These are phyloP conservation scores for Microcera coccophila DNA, from an alignment of 2,329 filamentous ascomycete genomes.

Conservation along the genomic window DNA sequence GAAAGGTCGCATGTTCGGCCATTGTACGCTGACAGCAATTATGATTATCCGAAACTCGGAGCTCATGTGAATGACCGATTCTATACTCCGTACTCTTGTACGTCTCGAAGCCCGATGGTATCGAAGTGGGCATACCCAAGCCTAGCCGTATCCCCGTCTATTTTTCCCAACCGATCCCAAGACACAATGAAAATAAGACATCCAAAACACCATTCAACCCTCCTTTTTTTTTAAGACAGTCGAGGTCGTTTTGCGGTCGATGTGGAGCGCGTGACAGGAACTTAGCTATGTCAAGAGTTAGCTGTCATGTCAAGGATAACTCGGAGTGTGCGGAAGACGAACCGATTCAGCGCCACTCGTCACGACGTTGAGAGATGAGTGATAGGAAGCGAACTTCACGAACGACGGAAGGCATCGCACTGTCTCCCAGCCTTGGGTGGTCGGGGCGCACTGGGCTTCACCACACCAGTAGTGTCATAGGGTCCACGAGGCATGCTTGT, in stretches of 20 bases:
- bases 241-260: constrained; percentile 23
- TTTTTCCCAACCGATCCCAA: constrained; percentile 25
- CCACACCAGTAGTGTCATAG: constrained; percentile 37
- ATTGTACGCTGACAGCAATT: background rate
- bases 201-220: constrained; percentile 16
- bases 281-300: constrained; percentile 9
- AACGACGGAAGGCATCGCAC: constrained; percentile 10
- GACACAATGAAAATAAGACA: constrained; percentile 18
- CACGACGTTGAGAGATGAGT: constrained; percentile 12
- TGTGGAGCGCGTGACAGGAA: constrained; percentile 15
- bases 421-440: constrained; percentile 31
- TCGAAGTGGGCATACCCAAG: constrained; percentile 18
- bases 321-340: constrained; percentile 5
- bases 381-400: constrained; percentile 13
- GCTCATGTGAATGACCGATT: constrained; percentile 23
- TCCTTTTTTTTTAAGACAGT: too few relatives aligned
- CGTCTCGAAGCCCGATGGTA: constrained; percentile 20
- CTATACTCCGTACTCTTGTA: constrained; percentile 20
- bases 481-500: constrained; percentile 34
- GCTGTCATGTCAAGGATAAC: background rate
- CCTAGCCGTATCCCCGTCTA: constrained; percentile 23
- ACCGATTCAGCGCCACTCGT: constrained; percentile 14
- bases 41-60: constrained; percentile 8
- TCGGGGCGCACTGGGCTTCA: constrained; percentile 35
- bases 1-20: too few relatives aligned